Percentiles rank a stretch among this genome's conserved stretches.
Evolutionary conservation across 306 rosid genomes (phyloP).

Genomic region (Trifolium fragiferum): DNA sequence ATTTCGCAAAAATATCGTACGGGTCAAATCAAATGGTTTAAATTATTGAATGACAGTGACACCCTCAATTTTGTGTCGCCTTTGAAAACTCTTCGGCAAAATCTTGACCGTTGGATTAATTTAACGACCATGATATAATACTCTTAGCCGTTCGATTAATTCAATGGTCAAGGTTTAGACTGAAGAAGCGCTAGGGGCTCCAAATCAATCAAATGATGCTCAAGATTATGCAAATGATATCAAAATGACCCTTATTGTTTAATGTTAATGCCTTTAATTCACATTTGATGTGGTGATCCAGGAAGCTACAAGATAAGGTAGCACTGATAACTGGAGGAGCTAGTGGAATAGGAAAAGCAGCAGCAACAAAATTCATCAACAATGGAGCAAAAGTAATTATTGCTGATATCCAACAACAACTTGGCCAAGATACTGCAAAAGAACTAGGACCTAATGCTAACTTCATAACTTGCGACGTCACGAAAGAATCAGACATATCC

Average conservation of each 20-base stretch:
- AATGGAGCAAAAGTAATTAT: slow-evolving; percentile 91
- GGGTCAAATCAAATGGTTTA: too few species aligned
- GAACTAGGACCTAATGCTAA: slow-evolving; percentile 75
- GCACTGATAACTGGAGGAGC: slow-evolving; percentile 97
- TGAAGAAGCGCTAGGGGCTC: not conserved
- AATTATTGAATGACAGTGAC: not conserved
- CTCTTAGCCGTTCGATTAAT: not conserved
- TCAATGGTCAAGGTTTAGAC: not conserved
- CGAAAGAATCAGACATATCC: slow-evolving; percentile 74
- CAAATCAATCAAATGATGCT: not conserved
- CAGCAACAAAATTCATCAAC: slow-evolving; percentile 69
- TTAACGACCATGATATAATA: not conserved
- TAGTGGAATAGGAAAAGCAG: slow-evolving; percentile 86
- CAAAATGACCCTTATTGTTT: not conserved
- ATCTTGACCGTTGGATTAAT: not conserved
- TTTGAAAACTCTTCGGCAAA: not conserved
- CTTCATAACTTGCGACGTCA: slow-evolving; percentile 74
- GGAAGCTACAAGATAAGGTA: slow-evolving; percentile 79
- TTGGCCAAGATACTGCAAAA: slow-evolving; percentile 66
- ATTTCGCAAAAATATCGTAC: too few species aligned
- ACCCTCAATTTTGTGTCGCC: not conserved
- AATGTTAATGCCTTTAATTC: slow-evolving; percentile 7
- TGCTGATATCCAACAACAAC: slow-evolving; percentile 72
- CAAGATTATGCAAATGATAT: slow-evolving; percentile 15
- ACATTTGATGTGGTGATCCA: slow-evolving; percentile 39